Conservation (phyloP, 352 stramenopile species). For the Phytophthora hibernalis region DNA sequence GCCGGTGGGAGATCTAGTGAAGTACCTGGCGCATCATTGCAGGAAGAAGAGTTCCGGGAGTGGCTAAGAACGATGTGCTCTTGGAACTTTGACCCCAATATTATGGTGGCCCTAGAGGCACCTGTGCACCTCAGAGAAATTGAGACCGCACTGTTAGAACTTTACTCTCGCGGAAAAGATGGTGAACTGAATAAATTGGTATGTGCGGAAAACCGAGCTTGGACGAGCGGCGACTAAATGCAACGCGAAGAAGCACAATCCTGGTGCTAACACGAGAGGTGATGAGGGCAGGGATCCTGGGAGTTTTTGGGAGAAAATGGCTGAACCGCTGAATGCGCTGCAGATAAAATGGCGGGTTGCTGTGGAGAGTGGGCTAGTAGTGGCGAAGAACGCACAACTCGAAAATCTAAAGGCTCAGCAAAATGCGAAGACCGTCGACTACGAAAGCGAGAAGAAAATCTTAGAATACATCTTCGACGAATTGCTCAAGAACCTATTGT, state of each 20-base stretch:
- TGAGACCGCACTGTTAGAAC: constrained; percentile 4
- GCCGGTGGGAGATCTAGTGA: background rate
- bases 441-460: constrained; percentile 11
- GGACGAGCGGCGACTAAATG: constrained; percentile 1
- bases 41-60: constrained; percentile 18
- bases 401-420: constrained; percentile 18
- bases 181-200: constrained; percentile 12
- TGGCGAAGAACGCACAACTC: background rate
- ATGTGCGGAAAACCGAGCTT: constrained; percentile 26
- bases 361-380: constrained; percentile 31
- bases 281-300: background rate
- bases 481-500: constrained; percentile 2
- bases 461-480: constrained; percentile 13
- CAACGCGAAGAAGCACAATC: constrained; percentile 1
- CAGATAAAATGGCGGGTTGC: constrained; percentile 40
- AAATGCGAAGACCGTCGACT: constrained; percentile 7
- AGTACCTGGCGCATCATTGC: background rate
- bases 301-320: constrained; percentile 20
- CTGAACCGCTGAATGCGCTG: constrained; percentile 22
- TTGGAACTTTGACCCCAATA: constrained; percentile 24
- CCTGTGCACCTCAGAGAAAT: constrained; percentile 23
- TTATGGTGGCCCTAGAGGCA: constrained; percentile 15
- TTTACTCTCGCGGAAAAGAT: constrained; percentile 14
- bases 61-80: constrained; percentile 20
- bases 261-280: background rate